A percentile compares a stretch with the other conserved stretches of the same genome.
Conservation (phyloP, 352 stramenopile species). For the Globisporangium radiosum region DNA sequence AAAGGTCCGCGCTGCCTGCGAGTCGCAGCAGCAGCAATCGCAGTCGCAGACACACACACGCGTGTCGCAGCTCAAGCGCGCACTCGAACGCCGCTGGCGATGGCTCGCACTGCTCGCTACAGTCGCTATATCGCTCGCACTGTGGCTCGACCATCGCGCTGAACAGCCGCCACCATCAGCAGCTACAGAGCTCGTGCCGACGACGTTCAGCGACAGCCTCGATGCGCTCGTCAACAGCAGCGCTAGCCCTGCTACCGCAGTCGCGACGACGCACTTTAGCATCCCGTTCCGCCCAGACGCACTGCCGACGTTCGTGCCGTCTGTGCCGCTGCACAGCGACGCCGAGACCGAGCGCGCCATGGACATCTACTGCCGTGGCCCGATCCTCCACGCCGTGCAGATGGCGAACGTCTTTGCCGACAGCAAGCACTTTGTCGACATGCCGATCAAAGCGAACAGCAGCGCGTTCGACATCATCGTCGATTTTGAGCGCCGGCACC, state of each 20-base stretch:
- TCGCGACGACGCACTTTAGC: not conserved
- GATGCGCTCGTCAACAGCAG: not conserved
- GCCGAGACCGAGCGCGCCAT: constrained; percentile 48
- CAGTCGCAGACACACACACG: not conserved
- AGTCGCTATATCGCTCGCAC: not conserved
- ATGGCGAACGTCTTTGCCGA: constrained; percentile 78
- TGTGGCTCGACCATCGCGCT: not conserved
- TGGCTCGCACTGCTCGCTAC: not conserved
- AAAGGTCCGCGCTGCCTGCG: not conserved
- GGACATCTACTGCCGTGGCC: constrained; percentile 71
- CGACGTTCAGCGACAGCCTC: not conserved
- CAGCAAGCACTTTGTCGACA: constrained; percentile 92
- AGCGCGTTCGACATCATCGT: constrained; percentile 62
- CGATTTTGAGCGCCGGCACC: constrained; percentile 50
- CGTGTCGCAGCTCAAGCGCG: constrained; percentile 1
- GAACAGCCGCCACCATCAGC: too few relatives aligned
- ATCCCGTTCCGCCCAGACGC: not conserved
- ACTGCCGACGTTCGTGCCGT: constrained; percentile 8
- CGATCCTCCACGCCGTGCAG: constrained; percentile 63
- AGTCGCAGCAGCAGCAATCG: not conserved
- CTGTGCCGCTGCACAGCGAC: constrained; percentile 22
- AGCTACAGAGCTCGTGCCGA: too few relatives aligned
- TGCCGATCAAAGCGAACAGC: constrained; percentile 84
- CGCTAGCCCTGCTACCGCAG: not conserved
- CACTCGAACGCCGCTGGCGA: constrained; percentile 7